Percentiles rank a stretch among this genome's conserved stretches.
phyloP scores from a whole-genome alignment of 768 basidiomycete species.

The Cystofilobasidium bisporidii region DNA sequence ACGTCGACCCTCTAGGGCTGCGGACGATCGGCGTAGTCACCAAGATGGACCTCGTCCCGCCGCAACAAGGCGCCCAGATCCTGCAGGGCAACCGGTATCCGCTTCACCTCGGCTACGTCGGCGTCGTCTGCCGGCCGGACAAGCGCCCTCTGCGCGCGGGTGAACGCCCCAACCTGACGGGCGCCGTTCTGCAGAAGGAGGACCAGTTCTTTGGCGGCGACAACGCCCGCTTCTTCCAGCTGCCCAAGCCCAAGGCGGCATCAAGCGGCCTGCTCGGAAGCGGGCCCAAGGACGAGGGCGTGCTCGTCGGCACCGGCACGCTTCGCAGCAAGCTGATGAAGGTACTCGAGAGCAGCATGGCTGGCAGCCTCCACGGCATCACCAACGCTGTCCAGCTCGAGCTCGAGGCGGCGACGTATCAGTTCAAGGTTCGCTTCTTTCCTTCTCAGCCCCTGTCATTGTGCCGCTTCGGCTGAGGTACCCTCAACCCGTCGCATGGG shows the following conservation, averaged over 20 bases:
- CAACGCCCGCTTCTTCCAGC: slow-evolving; percentile 40
- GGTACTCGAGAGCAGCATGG: slow-evolving; percentile 95
- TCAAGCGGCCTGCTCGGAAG: neutral
- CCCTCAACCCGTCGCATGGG: neutral
- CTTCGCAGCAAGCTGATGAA: slow-evolving; percentile 87
- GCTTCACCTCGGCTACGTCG: slow-evolving; percentile 93
- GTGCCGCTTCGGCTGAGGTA: neutral
- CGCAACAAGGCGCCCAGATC: slow-evolving; percentile 70
- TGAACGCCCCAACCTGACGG: slow-evolving; percentile 37
- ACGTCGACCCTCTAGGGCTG: slow-evolving; percentile 86
- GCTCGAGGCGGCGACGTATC: slow-evolving; percentile 91
- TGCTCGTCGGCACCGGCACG: slow-evolving; percentile 87
- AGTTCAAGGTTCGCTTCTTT: slow-evolving; percentile 83
- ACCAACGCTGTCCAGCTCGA: slow-evolving; percentile 96
- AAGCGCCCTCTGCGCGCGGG: slow-evolving; percentile 25
- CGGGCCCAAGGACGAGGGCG: slow-evolving; percentile 34
- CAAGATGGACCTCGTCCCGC: slow-evolving; percentile 93
- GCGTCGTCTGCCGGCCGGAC: slow-evolving; percentile 72
- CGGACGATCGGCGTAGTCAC: slow-evolving; percentile 96
- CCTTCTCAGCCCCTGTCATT: too few species aligned
- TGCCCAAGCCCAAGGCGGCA: slow-evolving; percentile 8
- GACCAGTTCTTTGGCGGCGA: slow-evolving; percentile 45
- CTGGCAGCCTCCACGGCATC: slow-evolving; percentile 86
- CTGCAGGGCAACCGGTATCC: slow-evolving; percentile 86
- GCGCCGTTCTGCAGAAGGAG: slow-evolving; percentile 48